Conservation (phyloP, 768 basidiomycete species). For the Tylopilus sp. region DNA sequence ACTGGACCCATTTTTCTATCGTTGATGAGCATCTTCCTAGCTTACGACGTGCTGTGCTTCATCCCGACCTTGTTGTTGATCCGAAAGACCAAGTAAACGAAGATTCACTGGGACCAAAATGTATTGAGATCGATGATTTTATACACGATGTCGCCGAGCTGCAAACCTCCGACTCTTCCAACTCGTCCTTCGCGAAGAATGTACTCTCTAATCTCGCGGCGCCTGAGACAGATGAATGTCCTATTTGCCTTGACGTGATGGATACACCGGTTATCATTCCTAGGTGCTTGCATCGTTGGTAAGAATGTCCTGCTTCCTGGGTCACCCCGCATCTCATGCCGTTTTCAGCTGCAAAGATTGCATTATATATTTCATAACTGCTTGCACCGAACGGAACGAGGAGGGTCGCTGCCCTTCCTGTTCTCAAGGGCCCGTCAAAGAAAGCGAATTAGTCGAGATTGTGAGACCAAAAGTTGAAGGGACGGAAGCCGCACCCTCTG, state of each 20-base stretch:
- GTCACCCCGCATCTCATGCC: background rate
- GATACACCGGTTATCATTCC: constrained; percentile 69
- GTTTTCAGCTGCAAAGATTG: constrained; percentile 82
- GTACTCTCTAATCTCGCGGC: constrained; percentile 58
- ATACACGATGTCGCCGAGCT: constrained; percentile 50
- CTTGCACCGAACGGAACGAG: constrained; percentile 66
- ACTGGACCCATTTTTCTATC: background rate
- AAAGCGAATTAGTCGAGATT: constrained; percentile 62
- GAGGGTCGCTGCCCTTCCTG: constrained; percentile 81
- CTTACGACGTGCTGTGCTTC: constrained; percentile 87
- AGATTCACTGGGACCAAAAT: constrained; percentile 30
- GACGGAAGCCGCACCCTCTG: background rate
- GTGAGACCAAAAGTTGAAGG: constrained; percentile 33
- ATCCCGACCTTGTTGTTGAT: constrained; percentile 77
- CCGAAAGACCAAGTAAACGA: constrained; percentile 39
- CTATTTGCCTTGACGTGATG: constrained; percentile 79
- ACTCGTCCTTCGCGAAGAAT: constrained; percentile 54
- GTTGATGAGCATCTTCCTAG: constrained; percentile 37
- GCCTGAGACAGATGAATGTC: constrained; percentile 65
- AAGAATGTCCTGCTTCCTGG: constrained; percentile 1
- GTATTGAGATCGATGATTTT: constrained; percentile 57
- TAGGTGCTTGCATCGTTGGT: constrained; percentile 77
- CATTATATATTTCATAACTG: constrained; percentile 68
- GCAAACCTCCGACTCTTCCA: constrained; percentile 23
- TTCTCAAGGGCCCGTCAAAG: constrained; percentile 61